Base-by-base conservation (phyloP, 2,329 filamentous ascomycete genomes). In the Ascochyta koolunga region DNA sequence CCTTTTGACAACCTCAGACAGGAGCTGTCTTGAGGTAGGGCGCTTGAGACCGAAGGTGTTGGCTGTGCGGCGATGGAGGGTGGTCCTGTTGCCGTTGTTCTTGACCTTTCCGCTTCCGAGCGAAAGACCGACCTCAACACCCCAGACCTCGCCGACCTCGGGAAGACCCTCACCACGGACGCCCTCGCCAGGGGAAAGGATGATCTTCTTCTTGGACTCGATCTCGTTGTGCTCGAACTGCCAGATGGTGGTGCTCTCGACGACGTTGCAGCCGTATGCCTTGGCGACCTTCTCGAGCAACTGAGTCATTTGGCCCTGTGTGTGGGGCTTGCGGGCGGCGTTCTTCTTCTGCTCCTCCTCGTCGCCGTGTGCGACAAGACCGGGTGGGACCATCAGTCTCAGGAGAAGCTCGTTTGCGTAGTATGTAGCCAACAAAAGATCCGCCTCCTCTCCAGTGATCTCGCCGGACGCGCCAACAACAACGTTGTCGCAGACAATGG, bases 231-330 rank as follows among this genome's bases (percentile, higher is more conserved):
- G 90, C 73, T 91, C 92, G 75, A 99, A 98, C 57, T 91, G 80
- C 93, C 95, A 99, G 72, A 91, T 96, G 37, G 95, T 99, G 60
- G 95, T 99, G 83, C 93, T 96, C 85, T 99, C 95, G 51, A 99
- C 91, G 22, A 98, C 80, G 76, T 88, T 96, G 83, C 90, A 93
- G 58, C 91, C 93, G 78, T 96, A 99, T 67, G 86, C 83, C 81
- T 96, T 92, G 73, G 88, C 90, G 39, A 98, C 86, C 84, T 95
- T 97, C 79, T 97, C 92, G 44, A 99, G 81, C 60, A 98, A 81
- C 67, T 84, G 83, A 61, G 89, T 95, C 70, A 99, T 98, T 79
- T 92, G 89, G 70, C 85, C 80, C 79, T 98, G 93, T 45, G 89
- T 90, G 52, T 89, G 89, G 48, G 92, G 80, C 82, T 96, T 97